phyloP scores from a whole-genome alignment of 2,329 filamentous ascomycete genomes.

The Aspergillus glaucus region DNA sequence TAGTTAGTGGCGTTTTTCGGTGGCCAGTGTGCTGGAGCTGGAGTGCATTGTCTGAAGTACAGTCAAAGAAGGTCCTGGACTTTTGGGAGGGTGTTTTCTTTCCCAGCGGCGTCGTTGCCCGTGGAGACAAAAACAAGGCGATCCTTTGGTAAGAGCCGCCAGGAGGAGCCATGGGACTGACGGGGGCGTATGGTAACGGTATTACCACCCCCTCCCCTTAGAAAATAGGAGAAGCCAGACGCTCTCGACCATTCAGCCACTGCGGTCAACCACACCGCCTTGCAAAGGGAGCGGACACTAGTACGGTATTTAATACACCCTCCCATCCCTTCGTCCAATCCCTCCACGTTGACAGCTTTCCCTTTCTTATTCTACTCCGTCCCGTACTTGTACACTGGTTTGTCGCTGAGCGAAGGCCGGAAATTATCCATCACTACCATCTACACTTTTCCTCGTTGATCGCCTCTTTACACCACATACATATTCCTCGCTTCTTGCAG shows the following conservation, averaged over 20 bases:
- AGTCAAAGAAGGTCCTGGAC: not conserved
- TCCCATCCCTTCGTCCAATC: not conserved
- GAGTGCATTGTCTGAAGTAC: too few relatives aligned
- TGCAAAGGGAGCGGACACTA: not conserved
- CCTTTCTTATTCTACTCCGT: constrained; percentile 8
- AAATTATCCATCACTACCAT: constrained; percentile 23
- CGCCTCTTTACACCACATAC: constrained; percentile 12
- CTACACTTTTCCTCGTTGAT: constrained; percentile 20
- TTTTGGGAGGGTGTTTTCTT: not conserved
- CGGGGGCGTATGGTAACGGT: constrained; percentile 4
- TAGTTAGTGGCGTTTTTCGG: too few relatives aligned
- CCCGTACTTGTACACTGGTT: constrained; percentile 12
- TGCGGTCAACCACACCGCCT: constrained; percentile 1
- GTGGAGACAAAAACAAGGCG: not conserved
- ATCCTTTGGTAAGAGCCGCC: not conserved
- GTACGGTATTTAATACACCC: not conserved
- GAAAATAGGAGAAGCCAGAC: constrained; percentile 21
- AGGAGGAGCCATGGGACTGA: not conserved
- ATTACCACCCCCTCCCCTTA: not conserved
- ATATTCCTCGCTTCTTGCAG: constrained; percentile 10
- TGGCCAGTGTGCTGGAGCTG: too few relatives aligned
- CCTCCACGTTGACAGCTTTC: constrained; percentile 2
- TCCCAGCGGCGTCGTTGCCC: not conserved
- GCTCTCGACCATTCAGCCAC: constrained; percentile 20
- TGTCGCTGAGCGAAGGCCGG: constrained; percentile 36